Percentiles rank a stretch among this genome's conserved stretches.
Conservation (phyloP, 2,329 filamentous ascomycete species). For the Emmonsiellopsis sp. region DNA sequence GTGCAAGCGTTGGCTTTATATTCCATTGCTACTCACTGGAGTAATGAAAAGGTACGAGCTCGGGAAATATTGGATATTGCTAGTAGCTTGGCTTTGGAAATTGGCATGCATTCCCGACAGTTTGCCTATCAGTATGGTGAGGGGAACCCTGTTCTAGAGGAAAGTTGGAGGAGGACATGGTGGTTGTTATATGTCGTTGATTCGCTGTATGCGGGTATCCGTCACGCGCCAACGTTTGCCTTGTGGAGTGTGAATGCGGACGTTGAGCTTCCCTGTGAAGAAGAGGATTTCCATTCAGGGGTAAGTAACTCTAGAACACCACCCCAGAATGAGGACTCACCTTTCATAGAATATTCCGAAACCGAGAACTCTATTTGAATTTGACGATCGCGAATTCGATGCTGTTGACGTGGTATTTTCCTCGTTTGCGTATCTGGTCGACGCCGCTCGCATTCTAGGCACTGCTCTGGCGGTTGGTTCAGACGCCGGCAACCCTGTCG, state of each 20-base stretch:
- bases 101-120: slow-evolving; percentile 11
- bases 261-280: slow-evolving; percentile 26
- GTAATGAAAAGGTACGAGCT: slow-evolving; percentile 7
- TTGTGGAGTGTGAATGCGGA: slow-evolving; percentile 15
- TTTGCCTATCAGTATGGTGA: slow-evolving; percentile 45
- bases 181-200: slow-evolving; percentile 55
- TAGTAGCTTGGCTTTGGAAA: slow-evolving; percentile 15
- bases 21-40: slow-evolving; percentile 13
- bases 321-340: background rate
- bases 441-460: slow-evolving; percentile 17
- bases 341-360: slow-evolving; percentile 17
- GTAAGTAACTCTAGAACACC: slow-evolving; percentile 11
- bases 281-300: slow-evolving; percentile 20
- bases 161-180: slow-evolving; percentile 41
- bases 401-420: slow-evolving; percentile 19
- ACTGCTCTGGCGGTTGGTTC: slow-evolving; percentile 15
- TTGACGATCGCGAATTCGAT: slow-evolving; percentile 24
- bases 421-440: slow-evolving; percentile 27
- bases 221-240: slow-evolving; percentile 15
- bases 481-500: slow-evolving; percentile 12
- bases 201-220: slow-evolving; percentile 62
- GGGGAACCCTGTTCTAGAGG: slow-evolving; percentile 25
- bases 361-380: slow-evolving; percentile 23
- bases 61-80: slow-evolving; percentile 7
- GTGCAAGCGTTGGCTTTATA: slow-evolving; percentile 21